Evolutionary conservation across 345 rosid genomes (phyloP), one percentile per base, ranked within the genome.

Genomic region (Syzygium aqueum): DNA sequence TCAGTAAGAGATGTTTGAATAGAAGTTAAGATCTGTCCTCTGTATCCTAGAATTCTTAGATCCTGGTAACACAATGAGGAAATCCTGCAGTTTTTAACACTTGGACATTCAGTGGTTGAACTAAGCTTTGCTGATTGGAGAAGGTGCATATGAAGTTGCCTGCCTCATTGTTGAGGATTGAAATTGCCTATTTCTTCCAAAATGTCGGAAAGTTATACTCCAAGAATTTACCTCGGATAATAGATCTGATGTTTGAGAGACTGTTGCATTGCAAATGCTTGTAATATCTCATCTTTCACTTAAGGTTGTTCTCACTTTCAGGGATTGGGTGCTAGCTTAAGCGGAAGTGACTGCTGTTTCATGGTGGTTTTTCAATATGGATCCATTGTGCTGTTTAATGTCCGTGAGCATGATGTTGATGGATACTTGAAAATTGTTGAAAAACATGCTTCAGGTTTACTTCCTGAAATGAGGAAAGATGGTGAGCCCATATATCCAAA

Each of bases 311-410:
- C 37, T 51, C 88, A 91, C 85, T 92, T 91, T 86, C 94, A 97
- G 99, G 97, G 94, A 50, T 85, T 85, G 37, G 94, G 96, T 52
- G 90, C 95, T 88, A 92, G 91, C 89, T 91, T 94, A 85, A 94
- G 93, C 84, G 98, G 95, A 88, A 95, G 97, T 89, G 91, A 94
- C 84, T 94, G 97, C 90, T 93, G 94, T 86, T 97, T 91, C 94
- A 93, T 97, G 98, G 97, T 97, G 28, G 97, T 96, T 54, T 95
- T 93, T 88, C 99, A 96, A 87, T 96, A 97, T 85, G 99, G 99
- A 53, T 96, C 99, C 54, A 95, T 97, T 54, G 99, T 97, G 49
- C 89, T 96, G 91, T 97, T 97, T 90, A 97, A 97, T 88, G 94
- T 95, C 51, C 83, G 88, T 77, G 99, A 96, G 86, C 93, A 92